Evolutionary conservation across 2,329 filamentous ascomycete genomes (phyloP), one percentile per base, ranked within the genome.

Genomic region (Didymella keratinophila): DNA sequence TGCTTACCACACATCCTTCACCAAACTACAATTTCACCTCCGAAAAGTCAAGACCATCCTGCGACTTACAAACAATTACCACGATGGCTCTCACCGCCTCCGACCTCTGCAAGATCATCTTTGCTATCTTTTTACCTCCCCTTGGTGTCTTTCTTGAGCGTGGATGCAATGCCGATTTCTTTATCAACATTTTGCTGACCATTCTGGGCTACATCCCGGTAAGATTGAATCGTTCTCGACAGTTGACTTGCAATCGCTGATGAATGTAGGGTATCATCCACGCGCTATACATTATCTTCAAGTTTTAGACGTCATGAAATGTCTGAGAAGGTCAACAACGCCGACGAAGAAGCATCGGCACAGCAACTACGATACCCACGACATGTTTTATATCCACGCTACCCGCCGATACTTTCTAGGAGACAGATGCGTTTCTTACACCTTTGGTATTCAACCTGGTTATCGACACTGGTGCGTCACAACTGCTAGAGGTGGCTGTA

Each of bases 121-220:
- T 96, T 81, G 93, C 93, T 83, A 83, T 97, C 83, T 82, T 97
- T 82, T 87, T 97, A 66, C 93, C 93, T 56, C 93, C 93, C 76
- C 81, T 97, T 55, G 93, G 93, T 82, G 93, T 97, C 78, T 95
- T 96, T 86, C 90, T 97, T 69, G 93, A 97, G 89, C 88, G 90
- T 70, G 93, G 93, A 72, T 96, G 93, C 82, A 89, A 89, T 76
- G 87, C 89, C 68, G 91, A 96, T 77, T 83, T 97, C 74, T 83
- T 94, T 80, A 96, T 97, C 87, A 96, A 96, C 88, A 91, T 96
- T 79, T 85, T 93, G 74, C 82, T 96, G 80, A 96, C 92, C 70
- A 67, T 74, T 55, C 68, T 77, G 21, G 75, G 77, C 74, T 79
- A 81, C 79, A 85, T 93, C 72, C 90, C 89, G 65, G 91, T 75